A percentile compares a stretch with the other conserved stretches of the same genome.
Evolutionary conservation across 1,284 basidiomycete species (phyloP).

Genomic region (Rhizoctonia solani): DNA sequence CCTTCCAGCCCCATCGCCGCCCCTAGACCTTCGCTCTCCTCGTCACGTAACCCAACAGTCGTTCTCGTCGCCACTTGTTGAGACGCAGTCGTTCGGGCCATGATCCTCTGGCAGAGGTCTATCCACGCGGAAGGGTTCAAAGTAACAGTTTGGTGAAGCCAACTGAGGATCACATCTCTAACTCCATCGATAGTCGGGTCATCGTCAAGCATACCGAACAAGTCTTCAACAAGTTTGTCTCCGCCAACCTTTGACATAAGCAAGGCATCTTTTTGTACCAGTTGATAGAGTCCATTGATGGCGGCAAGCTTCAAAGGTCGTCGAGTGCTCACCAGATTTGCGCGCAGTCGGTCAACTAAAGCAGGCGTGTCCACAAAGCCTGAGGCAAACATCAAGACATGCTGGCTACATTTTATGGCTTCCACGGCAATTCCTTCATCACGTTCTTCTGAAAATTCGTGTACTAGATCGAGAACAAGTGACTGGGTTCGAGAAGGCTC

Average conservation of each 20-base stretch:
- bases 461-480: constrained; percentile 82
- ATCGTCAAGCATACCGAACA: constrained; percentile 93
- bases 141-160: constrained; percentile 93
- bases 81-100: constrained; percentile 83
- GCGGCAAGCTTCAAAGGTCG: constrained; percentile 89
- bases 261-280: constrained; percentile 93
- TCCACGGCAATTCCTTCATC: constrained; percentile 91
- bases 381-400: constrained; percentile 94
- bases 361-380: constrained; percentile 79
- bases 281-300: constrained; percentile 94
- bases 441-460: constrained; percentile 82
- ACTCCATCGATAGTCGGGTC: constrained; percentile 95
- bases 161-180: constrained; percentile 89
- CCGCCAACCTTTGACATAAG: constrained; percentile 93
- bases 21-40: constrained; percentile 89
- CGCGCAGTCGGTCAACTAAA: constrained; percentile 74
- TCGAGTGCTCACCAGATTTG: constrained; percentile 75
- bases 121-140: constrained; percentile 97
- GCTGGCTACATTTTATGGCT: constrained; percentile 94
- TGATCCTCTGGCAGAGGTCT: constrained; percentile 94
- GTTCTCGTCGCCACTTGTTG: constrained; percentile 65
- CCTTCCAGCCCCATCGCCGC: constrained; percentile 51
- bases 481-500: constrained; percentile 82
- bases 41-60: constrained; percentile 68
- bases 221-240: constrained; percentile 89